Evolutionary conservation across 2,329 filamentous ascomycete species (phyloP), one percentile per base, ranked within the genome.

Genomic region (Annulohypoxylon truncatum): DNA sequence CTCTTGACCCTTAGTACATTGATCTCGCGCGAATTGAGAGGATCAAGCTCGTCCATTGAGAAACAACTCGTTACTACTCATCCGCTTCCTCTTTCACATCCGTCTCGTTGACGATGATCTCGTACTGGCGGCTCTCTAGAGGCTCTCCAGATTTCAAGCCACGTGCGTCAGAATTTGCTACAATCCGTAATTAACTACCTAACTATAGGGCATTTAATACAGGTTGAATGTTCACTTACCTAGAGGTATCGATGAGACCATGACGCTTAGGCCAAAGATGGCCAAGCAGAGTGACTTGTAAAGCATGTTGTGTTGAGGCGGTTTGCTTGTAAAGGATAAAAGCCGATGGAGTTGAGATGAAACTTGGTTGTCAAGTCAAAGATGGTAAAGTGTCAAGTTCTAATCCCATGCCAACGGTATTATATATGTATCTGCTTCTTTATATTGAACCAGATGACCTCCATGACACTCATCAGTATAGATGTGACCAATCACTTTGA

Each of bases 191-290:
- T 40, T 15, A 52, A 20, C n/a, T n/a, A n/a, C n/a, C n/a, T 3
- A 52, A 15, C 18, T 24, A 12, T 7, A 18, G 1, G 7, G 12
- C 6, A 26, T 40, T 29, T 52, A 7, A 12, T 15, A 26, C 26
- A 24, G 1, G 9, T n/a, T 52, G 2, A 20, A 40, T 42, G 8
- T 4, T 52, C 35, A 22, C 38, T 42, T 61, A 61, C 59, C 59
- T 26, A 61, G n/a, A 10, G 59, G 59, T 20, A 20, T 51, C 12
- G 59, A 46, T n/a, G 57, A 47, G 15, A 52, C 44, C 6, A 55
- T 35, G 2, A 35, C 22, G 26, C 42, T 40, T n/a, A 61, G 33
- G 29, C 57, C 59, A n/a, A 61, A 35, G 22, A 61, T 18, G 44
- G 51, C 51, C 8, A 46, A 9, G 44, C 38, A 42, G 26, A 55